Evolutionary conservation across 2,329 filamentous ascomycete genomes (phyloP).

Genomic region (Sporothrix inflata): DNA sequence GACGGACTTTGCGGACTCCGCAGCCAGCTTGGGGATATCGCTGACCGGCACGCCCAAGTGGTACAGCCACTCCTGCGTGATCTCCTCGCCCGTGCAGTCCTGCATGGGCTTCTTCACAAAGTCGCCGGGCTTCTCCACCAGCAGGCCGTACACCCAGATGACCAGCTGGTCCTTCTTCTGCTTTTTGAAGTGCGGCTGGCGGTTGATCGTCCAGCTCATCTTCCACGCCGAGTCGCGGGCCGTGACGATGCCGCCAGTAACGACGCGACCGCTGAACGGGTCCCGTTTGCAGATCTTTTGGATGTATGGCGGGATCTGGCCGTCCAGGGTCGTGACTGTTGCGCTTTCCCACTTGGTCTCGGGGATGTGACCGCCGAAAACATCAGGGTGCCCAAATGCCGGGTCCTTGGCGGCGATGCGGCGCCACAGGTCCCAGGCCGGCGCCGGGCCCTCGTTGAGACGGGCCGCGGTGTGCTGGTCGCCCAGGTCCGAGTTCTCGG

Average conservation of each 20-base stretch:
- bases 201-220: slow-evolving; percentile 46
- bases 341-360: slow-evolving; percentile 47
- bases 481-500: slow-evolving; percentile 42
- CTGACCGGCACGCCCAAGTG: slow-evolving; percentile 43
- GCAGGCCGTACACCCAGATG: slow-evolving; percentile 48
- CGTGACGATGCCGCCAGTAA: slow-evolving; percentile 43
- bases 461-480: slow-evolving; percentile 40
- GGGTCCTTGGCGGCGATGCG: slow-evolving; percentile 43
- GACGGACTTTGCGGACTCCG: slow-evolving; percentile 39
- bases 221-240: slow-evolving; percentile 47
- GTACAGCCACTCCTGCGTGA: slow-evolving; percentile 45
- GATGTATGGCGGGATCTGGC: slow-evolving; percentile 40
- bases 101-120: slow-evolving; percentile 47
- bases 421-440: slow-evolving; percentile 48
- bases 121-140: slow-evolving; percentile 43
- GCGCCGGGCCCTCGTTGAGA: slow-evolving; percentile 41
- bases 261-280: slow-evolving; percentile 41
- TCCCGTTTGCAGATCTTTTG: slow-evolving; percentile 39
- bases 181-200: slow-evolving; percentile 47
- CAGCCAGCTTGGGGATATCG: slow-evolving; percentile 37
- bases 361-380: slow-evolving; percentile 44
- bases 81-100: slow-evolving; percentile 46
- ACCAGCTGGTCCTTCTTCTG: slow-evolving; percentile 43
- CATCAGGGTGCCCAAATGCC: slow-evolving; percentile 46
- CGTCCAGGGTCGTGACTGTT: slow-evolving; percentile 45